Evolutionary conservation across 2,329 filamentous ascomycete species (phyloP).

Genomic region (Xylariaceae sp.): DNA sequence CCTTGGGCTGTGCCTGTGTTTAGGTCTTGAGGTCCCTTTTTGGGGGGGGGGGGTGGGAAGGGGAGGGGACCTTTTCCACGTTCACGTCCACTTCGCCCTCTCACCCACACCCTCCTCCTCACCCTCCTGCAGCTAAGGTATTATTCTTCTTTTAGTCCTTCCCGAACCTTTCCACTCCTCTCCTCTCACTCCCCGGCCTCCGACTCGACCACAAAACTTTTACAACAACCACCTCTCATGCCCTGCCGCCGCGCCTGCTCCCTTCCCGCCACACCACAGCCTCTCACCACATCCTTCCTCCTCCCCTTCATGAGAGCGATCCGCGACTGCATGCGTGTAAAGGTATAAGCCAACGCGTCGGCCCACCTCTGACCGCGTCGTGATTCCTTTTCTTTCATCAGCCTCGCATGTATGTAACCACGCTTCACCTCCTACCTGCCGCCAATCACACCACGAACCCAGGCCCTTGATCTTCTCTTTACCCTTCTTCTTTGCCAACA

Average conservation of each 20-base stretch:
- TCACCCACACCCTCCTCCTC: slow-evolving; percentile 13
- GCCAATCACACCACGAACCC: neutral
- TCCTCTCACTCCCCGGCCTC: no score
- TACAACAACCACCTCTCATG: slow-evolving; percentile 17
- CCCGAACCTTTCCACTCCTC: slow-evolving; percentile 6
- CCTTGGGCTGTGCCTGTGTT: no score
- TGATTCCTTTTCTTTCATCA: slow-evolving; percentile 10
- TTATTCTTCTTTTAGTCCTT: slow-evolving; percentile 21
- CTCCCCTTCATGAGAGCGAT: slow-evolving; percentile 1
- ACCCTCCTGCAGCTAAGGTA: slow-evolving; percentile 13
- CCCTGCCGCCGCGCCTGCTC: slow-evolving; percentile 10
- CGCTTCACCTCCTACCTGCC: neutral
- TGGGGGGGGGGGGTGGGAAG: no score
- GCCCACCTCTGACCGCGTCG: slow-evolving; percentile 13
- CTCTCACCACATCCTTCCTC: slow-evolving; percentile 8
- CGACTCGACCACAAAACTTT: slow-evolving; percentile 17
- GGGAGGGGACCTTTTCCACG: neutral
- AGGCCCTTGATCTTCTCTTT: neutral
- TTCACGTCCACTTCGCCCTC: slow-evolving; percentile 6
- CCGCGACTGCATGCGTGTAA: neutral
- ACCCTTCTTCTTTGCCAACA: neutral
- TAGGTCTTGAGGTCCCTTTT: no score
- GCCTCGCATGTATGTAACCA: slow-evolving; percentile 1
- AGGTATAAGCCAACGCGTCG: slow-evolving; percentile 7
- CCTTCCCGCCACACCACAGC: slow-evolving; percentile 2